phyloP scores from a whole-genome alignment of 2,329 filamentous ascomycete genomes.

The Calcarisporium arbuscula region DNA sequence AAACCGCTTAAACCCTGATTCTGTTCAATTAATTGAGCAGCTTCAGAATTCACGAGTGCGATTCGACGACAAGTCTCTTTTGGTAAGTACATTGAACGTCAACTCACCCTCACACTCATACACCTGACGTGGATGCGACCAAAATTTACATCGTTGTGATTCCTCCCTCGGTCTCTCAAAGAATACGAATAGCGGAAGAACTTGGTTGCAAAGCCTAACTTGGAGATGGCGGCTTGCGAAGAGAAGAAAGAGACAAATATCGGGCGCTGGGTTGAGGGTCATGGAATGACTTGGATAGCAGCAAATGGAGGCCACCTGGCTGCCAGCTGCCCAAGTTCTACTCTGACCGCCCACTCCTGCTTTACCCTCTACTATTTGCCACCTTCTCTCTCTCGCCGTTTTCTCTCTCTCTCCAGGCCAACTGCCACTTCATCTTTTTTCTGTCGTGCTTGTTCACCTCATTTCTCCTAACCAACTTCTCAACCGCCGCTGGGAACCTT shows the following conservation, averaged over 20 bases:
- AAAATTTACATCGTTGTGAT: slow-evolving; percentile 2
- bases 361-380: background rate
- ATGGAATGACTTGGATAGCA: slow-evolving; percentile 1
- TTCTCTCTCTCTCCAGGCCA: background rate
- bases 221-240: background rate
- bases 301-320: slow-evolving; percentile 3
- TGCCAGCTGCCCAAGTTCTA: slow-evolving; percentile 1
- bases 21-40: background rate
- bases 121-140: too few species aligned
- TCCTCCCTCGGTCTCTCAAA: slow-evolving; percentile 3
- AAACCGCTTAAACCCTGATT: background rate
- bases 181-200: slow-evolving; percentile 6
- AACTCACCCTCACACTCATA: too few species aligned
- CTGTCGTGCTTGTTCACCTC: background rate
- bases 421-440: background rate
- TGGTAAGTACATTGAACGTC: too few species aligned
- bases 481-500: background rate
- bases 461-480: slow-evolving; percentile 1
- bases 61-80: slow-evolving; percentile 3
- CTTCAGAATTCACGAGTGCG: too few species aligned
- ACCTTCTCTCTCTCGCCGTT: background rate
- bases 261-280: slow-evolving; percentile 1
- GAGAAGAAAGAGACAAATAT: slow-evolving; percentile 1
- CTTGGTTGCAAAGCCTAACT: slow-evolving; percentile 4
- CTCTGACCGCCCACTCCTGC: background rate